A percentile compares a stretch with the other conserved stretches of the same genome.
Conservation (phyloP, 495 filamentous ascomycete genomes). For the Penicillium cinerascens region DNA sequence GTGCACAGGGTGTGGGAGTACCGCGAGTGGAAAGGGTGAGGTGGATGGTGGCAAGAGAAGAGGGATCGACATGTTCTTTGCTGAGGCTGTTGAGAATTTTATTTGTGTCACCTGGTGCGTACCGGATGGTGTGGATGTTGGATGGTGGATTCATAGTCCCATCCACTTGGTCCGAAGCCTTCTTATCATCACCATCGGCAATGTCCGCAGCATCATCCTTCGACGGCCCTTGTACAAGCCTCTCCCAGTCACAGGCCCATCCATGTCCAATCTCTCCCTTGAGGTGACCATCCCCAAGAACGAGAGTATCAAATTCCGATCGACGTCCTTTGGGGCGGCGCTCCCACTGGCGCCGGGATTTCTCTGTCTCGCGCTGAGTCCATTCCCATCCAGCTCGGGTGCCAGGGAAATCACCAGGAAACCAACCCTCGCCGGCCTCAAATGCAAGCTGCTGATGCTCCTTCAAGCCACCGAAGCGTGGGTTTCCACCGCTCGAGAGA, state of each 20-base stretch:
- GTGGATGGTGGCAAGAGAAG: slow-evolving; percentile 54
- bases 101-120: slow-evolving; percentile 18
- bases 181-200: slow-evolving; percentile 1
- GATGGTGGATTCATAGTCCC: slow-evolving; percentile 19
- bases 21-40: slow-evolving; percentile 59
- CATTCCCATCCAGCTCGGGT: slow-evolving; percentile 76
- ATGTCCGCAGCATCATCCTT: not conserved
- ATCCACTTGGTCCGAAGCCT: slow-evolving; percentile 13
- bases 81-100: slow-evolving; percentile 22
- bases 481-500: slow-evolving; percentile 71
- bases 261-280: slow-evolving; percentile 84
- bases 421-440: slow-evolving; percentile 75
- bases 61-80: slow-evolving; percentile 15
- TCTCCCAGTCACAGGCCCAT: slow-evolving; percentile 86
- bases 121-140: slow-evolving; percentile 33
- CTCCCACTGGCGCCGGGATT: slow-evolving; percentile 67
- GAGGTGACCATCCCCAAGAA: slow-evolving; percentile 61
- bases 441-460: slow-evolving; percentile 79
- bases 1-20: slow-evolving; percentile 56
- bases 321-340: slow-evolving; percentile 78
- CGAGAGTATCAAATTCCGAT: slow-evolving; percentile 69
- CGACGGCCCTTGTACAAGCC: slow-evolving; percentile 42
- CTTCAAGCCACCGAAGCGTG: slow-evolving; percentile 76
- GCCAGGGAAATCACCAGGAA: slow-evolving; percentile 84
- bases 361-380: slow-evolving; percentile 62